Conservation (phyloP, 768 basidiomycete species). For the Boletellus ananiceps region DNA sequence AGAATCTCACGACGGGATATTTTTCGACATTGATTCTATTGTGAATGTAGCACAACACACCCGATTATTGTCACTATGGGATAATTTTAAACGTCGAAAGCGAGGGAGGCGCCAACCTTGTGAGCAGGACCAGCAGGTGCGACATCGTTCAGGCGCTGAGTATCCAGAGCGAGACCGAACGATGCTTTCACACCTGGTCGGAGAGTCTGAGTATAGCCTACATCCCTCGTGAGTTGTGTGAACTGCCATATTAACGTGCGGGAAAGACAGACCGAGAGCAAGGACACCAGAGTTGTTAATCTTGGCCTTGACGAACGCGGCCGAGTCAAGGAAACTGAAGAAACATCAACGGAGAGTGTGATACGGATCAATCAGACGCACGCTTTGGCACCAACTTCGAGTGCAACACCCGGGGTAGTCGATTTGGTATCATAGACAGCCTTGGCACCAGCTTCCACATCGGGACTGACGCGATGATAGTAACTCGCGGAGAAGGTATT, state of each 20-base stretch:
- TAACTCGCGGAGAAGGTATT: constrained; percentile 92
- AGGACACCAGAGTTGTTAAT: constrained; percentile 96
- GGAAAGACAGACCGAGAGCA: constrained; percentile 55
- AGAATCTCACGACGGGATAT: neutral
- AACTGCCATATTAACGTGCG: neutral
- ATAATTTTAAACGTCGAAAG: constrained; percentile 60
- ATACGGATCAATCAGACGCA: constrained; percentile 38
- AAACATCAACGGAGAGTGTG: neutral
- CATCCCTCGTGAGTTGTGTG: constrained; percentile 10
- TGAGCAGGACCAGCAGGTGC: constrained; percentile 63
- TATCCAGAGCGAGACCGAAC: constrained; percentile 95
- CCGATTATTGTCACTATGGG: constrained; percentile 17
- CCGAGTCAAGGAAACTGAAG: constrained; percentile 71
- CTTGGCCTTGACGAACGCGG: constrained; percentile 96
- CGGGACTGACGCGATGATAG: constrained; percentile 91
- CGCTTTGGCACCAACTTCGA: constrained; percentile 96
- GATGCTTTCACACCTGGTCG: constrained; percentile 90
- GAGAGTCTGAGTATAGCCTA: constrained; percentile 89
- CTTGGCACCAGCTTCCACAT: constrained; percentile 94
- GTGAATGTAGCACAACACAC: constrained; percentile 7
- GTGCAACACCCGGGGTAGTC: constrained; percentile 76
- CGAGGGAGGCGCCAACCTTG: constrained; percentile 77
- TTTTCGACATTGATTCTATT: constrained; percentile 12
- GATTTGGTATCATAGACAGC: constrained; percentile 94
- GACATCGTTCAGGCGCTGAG: constrained; percentile 80